Conservation (phyloP, 345 rosid genomes). For the Stellera chamaejasme region DNA sequence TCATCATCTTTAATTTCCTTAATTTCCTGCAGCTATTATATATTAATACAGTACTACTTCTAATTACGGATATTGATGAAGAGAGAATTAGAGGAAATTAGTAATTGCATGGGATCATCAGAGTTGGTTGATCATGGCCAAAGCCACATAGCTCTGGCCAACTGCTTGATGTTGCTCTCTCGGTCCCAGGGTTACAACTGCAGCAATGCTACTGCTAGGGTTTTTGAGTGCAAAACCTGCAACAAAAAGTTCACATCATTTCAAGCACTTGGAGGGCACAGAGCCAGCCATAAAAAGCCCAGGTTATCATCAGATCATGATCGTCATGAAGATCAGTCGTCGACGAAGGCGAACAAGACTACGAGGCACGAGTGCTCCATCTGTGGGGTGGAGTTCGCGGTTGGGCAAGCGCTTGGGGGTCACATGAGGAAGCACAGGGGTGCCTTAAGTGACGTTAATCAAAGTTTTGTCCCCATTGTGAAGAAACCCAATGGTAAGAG, state of each 20-base stretch:
- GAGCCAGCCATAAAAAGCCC: conserved; percentile 71
- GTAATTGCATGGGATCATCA: background rate
- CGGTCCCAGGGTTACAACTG: conserved; percentile 16
- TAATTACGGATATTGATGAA: conserved; percentile 19
- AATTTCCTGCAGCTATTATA: too few relatives aligned
- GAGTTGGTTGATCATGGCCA: background rate
- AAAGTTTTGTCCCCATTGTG: conserved; percentile 16
- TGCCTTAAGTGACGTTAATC: conserved; percentile 9
- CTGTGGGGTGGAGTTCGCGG: conserved; percentile 74
- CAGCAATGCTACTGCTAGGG: conserved; percentile 13
- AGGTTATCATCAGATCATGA: conserved; percentile 15
- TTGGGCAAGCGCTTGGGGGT: conserved; percentile 67
- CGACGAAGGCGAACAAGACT: conserved; percentile 30
- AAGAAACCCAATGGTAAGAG: conserved; percentile 40
- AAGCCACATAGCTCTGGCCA: conserved; percentile 30
- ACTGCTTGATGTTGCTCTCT: conserved; percentile 46
- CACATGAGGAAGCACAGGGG: conserved; percentile 64
- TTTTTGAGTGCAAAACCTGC: conserved; percentile 69
- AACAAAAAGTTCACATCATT: conserved; percentile 48
- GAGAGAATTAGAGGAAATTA: conserved; percentile 28
- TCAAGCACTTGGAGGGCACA: conserved; percentile 65
- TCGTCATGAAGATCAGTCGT: conserved; percentile 1
- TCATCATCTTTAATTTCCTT: too few relatives aligned
- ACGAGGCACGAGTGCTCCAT: conserved; percentile 82
- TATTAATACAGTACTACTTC: too few relatives aligned